A percentile compares a stretch with the other conserved stretches of the same genome.
Evolutionary conservation across 2,329 filamentous ascomycete genomes (phyloP).

Genomic region (Botrytis tulipae): DNA sequence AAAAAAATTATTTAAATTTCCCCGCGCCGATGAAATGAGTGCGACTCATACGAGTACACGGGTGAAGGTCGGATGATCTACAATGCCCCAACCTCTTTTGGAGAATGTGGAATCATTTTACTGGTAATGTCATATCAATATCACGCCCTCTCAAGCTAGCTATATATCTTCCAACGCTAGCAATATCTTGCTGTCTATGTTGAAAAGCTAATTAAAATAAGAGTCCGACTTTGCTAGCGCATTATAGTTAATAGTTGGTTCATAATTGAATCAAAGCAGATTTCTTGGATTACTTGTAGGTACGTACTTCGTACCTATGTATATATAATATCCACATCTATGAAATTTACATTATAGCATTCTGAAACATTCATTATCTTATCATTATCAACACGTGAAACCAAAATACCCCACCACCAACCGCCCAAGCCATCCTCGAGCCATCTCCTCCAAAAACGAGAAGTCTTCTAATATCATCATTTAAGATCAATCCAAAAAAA

Average conservation of each 20-base stretch:
- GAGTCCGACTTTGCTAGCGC: too few species aligned
- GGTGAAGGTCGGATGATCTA: background rate
- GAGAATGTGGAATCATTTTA: background rate
- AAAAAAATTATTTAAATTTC: conserved; percentile 9
- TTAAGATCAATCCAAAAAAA: background rate
- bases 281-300: too few species aligned
- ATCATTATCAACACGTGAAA: background rate
- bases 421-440: background rate
- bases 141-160: too few species aligned
- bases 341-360: too few species aligned
- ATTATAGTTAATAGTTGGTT: background rate
- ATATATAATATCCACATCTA: too few species aligned
- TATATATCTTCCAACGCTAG: too few species aligned
- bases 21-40: background rate
- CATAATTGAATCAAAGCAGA: background rate
- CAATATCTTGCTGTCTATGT: too few species aligned
- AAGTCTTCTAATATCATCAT: background rate
- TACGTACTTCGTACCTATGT: too few species aligned
- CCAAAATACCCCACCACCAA: background rate
- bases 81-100: background rate
- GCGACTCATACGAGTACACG: background rate
- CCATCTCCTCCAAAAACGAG: background rate
- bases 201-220: too few species aligned
- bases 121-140: background rate
- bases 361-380: background rate